Percentiles rank a stretch among this genome's conserved stretches.
Evolutionary conservation across 441 rosid genomes (phyloP).

Genomic region (Pelargonium myrrhifolium): DNA sequence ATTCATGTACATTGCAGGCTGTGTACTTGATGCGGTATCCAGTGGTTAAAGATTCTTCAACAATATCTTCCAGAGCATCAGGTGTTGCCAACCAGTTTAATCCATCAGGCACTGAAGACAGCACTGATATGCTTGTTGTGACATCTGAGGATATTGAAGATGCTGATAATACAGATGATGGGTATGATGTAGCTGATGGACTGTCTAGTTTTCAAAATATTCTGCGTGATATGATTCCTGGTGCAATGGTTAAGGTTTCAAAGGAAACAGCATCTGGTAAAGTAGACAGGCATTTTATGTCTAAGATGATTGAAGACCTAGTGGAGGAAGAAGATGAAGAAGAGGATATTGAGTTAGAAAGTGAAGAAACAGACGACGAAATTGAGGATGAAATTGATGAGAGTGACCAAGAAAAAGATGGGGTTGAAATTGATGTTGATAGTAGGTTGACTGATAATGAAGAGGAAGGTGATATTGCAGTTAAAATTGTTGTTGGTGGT

Average conservation of each 20-base stretch:
- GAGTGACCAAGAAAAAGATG: slow-evolving; percentile 49
- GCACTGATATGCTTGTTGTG: slow-evolving; percentile 40
- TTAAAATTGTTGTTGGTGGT: slow-evolving; percentile 73
- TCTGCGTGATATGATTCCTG: slow-evolving; percentile 84
- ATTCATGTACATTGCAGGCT: slow-evolving; percentile 42
- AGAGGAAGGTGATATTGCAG: slow-evolving; percentile 56
- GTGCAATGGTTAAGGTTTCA: slow-evolving; percentile 75
- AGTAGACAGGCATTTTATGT: slow-evolving; percentile 75
- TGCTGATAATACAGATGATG: slow-evolving; percentile 54
- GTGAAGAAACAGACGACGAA: slow-evolving; percentile 53
- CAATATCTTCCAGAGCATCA: slow-evolving; percentile 34
- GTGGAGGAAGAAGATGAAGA: slow-evolving; percentile 68
- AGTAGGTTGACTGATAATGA: slow-evolving; percentile 46
- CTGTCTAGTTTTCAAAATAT: slow-evolving; percentile 65
- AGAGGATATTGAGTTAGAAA: slow-evolving; percentile 48
- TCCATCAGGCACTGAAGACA: slow-evolving; percentile 56
- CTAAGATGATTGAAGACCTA: slow-evolving; percentile 78
- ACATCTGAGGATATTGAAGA: slow-evolving; percentile 60
- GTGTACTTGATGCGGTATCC: slow-evolving; percentile 72
- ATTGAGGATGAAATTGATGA: slow-evolving; percentile 47
- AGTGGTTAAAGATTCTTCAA: slow-evolving; percentile 38
- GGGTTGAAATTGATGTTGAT: slow-evolving; percentile 48
- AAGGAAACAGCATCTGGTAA: slow-evolving; percentile 72
- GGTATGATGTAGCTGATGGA: slow-evolving; percentile 59
- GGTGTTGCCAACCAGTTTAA: slow-evolving; percentile 34